Evolutionary conservation across 176 grass and related monocot species (phyloP).

Genomic region (Rhynchospora breviuscula): DNA sequence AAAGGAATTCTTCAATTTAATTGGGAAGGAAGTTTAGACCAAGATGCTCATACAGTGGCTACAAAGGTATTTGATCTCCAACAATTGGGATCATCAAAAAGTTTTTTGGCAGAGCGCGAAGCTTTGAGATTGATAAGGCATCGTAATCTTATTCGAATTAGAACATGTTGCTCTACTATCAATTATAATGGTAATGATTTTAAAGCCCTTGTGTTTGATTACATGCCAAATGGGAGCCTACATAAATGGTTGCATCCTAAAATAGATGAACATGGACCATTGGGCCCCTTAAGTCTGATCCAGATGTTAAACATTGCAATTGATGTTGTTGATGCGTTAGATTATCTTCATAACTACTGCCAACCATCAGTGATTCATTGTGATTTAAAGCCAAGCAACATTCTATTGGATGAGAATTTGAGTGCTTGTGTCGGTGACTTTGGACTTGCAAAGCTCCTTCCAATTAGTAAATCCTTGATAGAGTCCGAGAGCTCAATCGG

Average conservation of each 20-base stretch:
- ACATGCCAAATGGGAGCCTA: constrained; percentile 37
- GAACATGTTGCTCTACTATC: constrained; percentile 40
- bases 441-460: no score
- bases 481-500: no score
- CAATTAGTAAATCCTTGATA: no score
- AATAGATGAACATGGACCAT: not conserved
- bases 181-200: constrained; percentile 38
- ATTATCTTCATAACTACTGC: constrained; percentile 38
- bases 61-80: constrained; percentile 44
- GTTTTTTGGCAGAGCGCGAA: constrained; percentile 41
- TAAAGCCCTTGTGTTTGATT: constrained; percentile 42
- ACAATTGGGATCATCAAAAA: constrained; percentile 28
- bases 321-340: constrained; percentile 34
- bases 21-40: not conserved
- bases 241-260: constrained; percentile 41
- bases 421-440: not conserved
- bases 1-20: constrained; percentile 18
- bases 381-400: not conserved
- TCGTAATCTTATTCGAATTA: constrained; percentile 36
- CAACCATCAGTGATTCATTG: not conserved
- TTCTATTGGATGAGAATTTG: not conserved
- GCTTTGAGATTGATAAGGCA: constrained; percentile 38
- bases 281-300: constrained; percentile 11
- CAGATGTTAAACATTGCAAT: constrained; percentile 36
- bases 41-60: constrained; percentile 10